Conservation (phyloP, 2,329 filamentous ascomycete genomes). For the Hypoxylon sp. region DNA sequence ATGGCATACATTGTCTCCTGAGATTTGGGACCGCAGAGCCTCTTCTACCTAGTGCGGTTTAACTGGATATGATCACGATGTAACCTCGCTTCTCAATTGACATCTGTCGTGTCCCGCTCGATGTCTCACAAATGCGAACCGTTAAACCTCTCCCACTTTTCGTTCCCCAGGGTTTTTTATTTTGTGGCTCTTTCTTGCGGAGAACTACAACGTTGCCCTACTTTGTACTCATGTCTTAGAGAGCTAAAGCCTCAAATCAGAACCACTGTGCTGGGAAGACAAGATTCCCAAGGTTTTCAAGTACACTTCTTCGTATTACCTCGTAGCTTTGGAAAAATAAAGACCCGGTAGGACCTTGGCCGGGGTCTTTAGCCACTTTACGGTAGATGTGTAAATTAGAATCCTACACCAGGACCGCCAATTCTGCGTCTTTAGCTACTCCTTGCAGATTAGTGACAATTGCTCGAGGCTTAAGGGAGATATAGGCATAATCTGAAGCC, state of each 20-base stretch:
- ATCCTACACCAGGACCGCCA: not conserved
- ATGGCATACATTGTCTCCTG: not conserved
- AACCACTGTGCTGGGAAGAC: not conserved
- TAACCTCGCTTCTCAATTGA: constrained; percentile 30
- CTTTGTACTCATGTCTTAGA: not conserved
- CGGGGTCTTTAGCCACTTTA: not conserved
- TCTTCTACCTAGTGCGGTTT: constrained; percentile 3
- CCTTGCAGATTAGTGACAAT: not conserved
- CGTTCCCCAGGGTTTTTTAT: not conserved
- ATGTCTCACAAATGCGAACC: constrained; percentile 22
- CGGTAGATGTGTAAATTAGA: too few relatives aligned
- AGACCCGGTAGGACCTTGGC: not conserved
- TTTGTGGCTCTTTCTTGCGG: not conserved
- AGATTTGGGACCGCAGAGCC: constrained; percentile 10
- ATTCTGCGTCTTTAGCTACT: not conserved
- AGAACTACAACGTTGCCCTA: not conserved
- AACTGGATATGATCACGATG: constrained; percentile 1
- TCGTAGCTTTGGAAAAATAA: not conserved
- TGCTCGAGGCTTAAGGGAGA: not conserved
- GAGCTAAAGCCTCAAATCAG: not conserved
- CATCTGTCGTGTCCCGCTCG: constrained; percentile 28
- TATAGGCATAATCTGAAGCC: not conserved
- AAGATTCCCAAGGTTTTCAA: not conserved
- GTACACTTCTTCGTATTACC: not conserved
- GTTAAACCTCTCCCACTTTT: not conserved